Evolutionary conservation across 257 asterid species (phyloP), one percentile per base, ranked within the genome.

Genomic region (Orobanche coerulescens): DNA sequence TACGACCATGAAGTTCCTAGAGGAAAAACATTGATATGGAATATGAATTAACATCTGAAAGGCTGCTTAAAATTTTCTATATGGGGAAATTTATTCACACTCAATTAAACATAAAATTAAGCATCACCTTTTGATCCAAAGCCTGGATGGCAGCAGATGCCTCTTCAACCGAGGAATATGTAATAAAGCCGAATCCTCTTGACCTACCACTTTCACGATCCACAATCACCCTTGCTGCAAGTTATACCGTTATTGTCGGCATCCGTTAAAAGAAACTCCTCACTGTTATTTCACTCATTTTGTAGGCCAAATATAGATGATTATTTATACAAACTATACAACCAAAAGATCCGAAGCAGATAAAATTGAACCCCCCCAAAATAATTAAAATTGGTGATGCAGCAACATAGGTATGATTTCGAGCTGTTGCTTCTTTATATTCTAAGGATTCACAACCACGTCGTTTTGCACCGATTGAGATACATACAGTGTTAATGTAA

Each of bases 111-210:
- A 6, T 58, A 20, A 19, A 18, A 23, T 31, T 15, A 12, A 22
- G 40, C 10, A 34, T 28, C 56, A 91, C 98, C 98, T 84, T 79
- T 57, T 80, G 83, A 66, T 88, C 95, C 80, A 88, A 67, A 42
- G 96, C 98, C 80, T 82, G 95, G 64, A 88, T 91, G 54, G 96
- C 96, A 73, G 94, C 79, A 20, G 88, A 77, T 37, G 98, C 98
- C 71, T 80, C 95, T 68, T 85, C 98, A 40, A 56, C 22, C 24
- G 74, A 60, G 4, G 71, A 16, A 62, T 61, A 91, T 7, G 98
- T 85, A 64, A 91, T 78, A 56, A 91, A 91, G 51, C 90, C 96
- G 78, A 91, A 91, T 54, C 98, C 98, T 73, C 90, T 80, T 34
- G 98, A 91, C 50, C 84, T 82, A 50, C 92, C 90, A 64, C 83